A percentile compares a stretch with the other conserved stretches of the same genome.
Evolutionary conservation across 805 yeast species (phyloP).

Genomic region (Candida qinlingensis): DNA sequence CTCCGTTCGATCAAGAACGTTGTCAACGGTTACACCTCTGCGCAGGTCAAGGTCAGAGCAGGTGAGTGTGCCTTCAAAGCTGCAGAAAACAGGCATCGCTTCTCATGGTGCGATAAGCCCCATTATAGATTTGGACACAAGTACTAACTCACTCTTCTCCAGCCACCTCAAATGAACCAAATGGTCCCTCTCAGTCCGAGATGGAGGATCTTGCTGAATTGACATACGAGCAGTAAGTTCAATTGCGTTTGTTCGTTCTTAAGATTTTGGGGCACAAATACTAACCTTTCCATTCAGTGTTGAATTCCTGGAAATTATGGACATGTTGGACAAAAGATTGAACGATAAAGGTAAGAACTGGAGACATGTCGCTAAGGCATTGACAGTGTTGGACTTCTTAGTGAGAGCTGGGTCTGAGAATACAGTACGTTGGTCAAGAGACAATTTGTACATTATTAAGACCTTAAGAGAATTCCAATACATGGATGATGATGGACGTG

Average conservation of each 20-base stretch:
- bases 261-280: not conserved
- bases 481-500: constrained; percentile 69
- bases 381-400: constrained; percentile 83
- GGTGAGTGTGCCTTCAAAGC: constrained; percentile 16
- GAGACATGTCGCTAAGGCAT: constrained; percentile 91
- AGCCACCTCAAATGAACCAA: constrained; percentile 84
- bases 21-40: constrained; percentile 74
- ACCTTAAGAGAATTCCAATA: constrained; percentile 87
- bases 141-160: not conserved
- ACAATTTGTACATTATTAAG: constrained; percentile 80
- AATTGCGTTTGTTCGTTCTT: not conserved
- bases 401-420: constrained; percentile 83
- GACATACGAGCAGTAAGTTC: constrained; percentile 49
- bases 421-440: constrained; percentile 88
- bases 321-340: constrained; percentile 84
- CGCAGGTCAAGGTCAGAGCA: constrained; percentile 84
- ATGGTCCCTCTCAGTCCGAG: constrained; percentile 75
- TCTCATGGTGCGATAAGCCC: not conserved
- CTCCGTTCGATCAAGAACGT: constrained; percentile 78
- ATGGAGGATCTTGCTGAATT: constrained; percentile 79
- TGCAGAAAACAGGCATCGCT: not conserved
- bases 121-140: not conserved
- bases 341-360: constrained; percentile 97
- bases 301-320: constrained; percentile 86
- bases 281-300: constrained; percentile 29